Conservation (phyloP, 1,284 basidiomycete species). For the Apiotrichum laibachii region DNA sequence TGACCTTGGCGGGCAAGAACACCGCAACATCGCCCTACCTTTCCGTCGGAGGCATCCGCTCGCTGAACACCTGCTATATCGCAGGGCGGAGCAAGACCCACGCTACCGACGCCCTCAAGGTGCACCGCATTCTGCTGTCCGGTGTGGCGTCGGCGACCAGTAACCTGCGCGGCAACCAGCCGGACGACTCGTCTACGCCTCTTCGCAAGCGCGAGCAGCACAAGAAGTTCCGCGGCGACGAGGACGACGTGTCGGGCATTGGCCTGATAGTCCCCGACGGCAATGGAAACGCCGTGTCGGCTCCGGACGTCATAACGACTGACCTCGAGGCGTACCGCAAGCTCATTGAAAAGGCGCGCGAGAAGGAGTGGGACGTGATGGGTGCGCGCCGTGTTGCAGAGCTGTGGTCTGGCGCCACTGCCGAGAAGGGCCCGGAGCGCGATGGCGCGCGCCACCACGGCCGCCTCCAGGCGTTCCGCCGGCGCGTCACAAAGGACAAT, state of each 20-base stretch:
- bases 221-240: conserved; percentile 24
- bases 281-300: conserved; percentile 29
- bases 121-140: conserved; percentile 39
- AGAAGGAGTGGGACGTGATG: conserved; percentile 46
- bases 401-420: conserved; percentile 39
- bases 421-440: conserved; percentile 4
- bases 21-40: conserved; percentile 12
- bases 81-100: conserved; percentile 29
- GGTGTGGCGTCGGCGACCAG: conserved; percentile 41
- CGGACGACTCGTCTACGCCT: conserved; percentile 33
- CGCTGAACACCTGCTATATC: conserved; percentile 33
- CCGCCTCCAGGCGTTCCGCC: conserved; percentile 10
- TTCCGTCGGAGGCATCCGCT: conserved; percentile 31
- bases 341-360: conserved; percentile 39
- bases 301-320: conserved; percentile 40
- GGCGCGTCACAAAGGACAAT: conserved; percentile 7
- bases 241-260: conserved; percentile 26
- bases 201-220: conserved; percentile 43
- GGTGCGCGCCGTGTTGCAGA: conserved; percentile 42
- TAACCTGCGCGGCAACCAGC: conserved; percentile 38
- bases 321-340: conserved; percentile 43
- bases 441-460: conserved; percentile 6
- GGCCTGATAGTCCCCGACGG: conserved; percentile 39
- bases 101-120: conserved; percentile 37
- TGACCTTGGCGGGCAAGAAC: neutral